Percentiles rank a stretch among this genome's conserved stretches.
phyloP scores from a whole-genome alignment of 495 filamentous ascomycete genomes.

The Barbatosphaeria neglecta region DNA sequence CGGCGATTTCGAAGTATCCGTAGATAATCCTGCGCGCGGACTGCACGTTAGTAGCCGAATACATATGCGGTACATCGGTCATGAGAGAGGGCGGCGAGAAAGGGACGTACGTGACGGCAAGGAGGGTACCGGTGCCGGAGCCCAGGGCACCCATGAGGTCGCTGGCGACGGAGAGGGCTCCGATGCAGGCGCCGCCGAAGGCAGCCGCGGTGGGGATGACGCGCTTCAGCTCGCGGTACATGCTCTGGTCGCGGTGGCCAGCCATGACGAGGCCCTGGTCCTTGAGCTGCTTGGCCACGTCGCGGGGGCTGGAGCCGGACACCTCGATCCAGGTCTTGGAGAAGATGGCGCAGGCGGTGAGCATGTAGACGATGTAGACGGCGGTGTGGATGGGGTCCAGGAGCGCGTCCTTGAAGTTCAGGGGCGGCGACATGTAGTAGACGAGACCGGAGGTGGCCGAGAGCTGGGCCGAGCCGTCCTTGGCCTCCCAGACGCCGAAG shows the following conservation, averaged over 20 bases:
- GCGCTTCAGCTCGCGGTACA: constrained; percentile 99
- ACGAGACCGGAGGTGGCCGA: constrained; percentile 83
- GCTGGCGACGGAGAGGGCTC: constrained; percentile 86
- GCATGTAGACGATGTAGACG: constrained; percentile 94
- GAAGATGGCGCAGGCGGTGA: constrained; percentile 93
- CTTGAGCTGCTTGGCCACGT: constrained; percentile 99
- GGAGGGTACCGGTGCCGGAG: constrained; percentile 91
- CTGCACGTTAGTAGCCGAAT: no score
- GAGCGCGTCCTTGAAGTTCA: constrained; percentile 93
- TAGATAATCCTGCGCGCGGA: constrained; percentile 84
- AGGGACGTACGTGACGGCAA: constrained; percentile 78
- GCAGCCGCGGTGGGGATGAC: constrained; percentile 97
- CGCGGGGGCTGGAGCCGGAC: constrained; percentile 89
- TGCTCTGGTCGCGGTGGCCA: constrained; percentile 97
- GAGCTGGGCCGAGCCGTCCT: constrained; percentile 91
- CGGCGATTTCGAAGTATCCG: constrained; percentile 97
- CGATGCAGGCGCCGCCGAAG: constrained; percentile 98
- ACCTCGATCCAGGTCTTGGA: constrained; percentile 99
- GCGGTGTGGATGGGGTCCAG: constrained; percentile 94
- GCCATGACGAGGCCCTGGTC: constrained; percentile 99
- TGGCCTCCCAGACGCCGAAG: constrained; percentile 96
- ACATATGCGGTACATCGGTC: constrained; percentile 11
- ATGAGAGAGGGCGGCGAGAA: background rate
- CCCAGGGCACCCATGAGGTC: constrained; percentile 95
- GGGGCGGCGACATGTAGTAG: constrained; percentile 98